Evolutionary conservation across 345 rosid genomes (phyloP), one percentile per base, ranked within the genome.

Genomic region (Sonneratia alba): DNA sequence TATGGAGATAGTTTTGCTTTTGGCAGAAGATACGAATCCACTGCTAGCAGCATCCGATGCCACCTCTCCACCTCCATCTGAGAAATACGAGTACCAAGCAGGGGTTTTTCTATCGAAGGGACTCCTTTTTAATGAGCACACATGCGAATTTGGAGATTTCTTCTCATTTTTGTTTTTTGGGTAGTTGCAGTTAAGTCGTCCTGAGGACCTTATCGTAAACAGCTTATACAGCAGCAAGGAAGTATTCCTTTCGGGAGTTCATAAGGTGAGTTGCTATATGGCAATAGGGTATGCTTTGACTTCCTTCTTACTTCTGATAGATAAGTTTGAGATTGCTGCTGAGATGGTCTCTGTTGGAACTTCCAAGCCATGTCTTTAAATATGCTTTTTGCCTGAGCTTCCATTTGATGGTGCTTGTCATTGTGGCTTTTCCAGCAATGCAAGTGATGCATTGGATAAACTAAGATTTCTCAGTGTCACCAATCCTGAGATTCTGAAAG

Each of bases 361-460:
- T 47, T 38, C 19, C 4, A 3, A 36, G 32, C 32, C 32, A 27
- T 27, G 32, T 27, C 32, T 27, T 0, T 27, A 15, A 27, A 27
- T 27, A 27, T 42, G 21, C 2, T 16, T 61, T 34, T 6, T 68
- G 10, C n/a, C 37, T 47, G 6, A 14, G 53, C 49, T 70, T 77
- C 66, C 63, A 11, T 51, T 19, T 49, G 14, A 64, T 22, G 14
- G 18, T 65, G 43, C 75, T 66, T 65, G 8, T 70, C 24, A 21
- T 64, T 76, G 49, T 71, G 22, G 76, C 19, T 27, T 48, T 71
- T 47, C 55, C 87, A 95, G 99, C 73, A 95, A 95, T 83, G 98
- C 98, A 74, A 95, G 99, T 75, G 99, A 95, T 85, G 99, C 99
- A 61, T 72, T 90, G 86, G 98, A 95, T 86, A 95, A 95, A 77